Evolutionary conservation across 306 rosid genomes (phyloP).

Genomic region (Luffa acutangula): DNA sequence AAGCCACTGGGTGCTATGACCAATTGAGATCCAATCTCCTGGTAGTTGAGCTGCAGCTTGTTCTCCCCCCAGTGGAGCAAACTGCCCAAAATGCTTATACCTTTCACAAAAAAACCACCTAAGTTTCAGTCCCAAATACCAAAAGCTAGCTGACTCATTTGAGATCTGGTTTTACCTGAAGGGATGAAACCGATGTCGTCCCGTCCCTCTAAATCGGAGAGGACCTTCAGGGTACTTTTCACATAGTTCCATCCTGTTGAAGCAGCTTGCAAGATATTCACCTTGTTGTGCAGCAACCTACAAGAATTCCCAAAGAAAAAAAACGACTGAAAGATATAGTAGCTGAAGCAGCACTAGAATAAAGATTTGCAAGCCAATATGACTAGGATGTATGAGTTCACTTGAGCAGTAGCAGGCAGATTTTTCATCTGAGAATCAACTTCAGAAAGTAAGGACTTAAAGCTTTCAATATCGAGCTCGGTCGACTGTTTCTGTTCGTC

Average conservation of each 20-base stretch:
- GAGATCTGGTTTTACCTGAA: slow-evolving; percentile 27
- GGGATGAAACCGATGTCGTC: slow-evolving; percentile 64
- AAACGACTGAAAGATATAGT: background rate
- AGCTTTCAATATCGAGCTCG: slow-evolving; percentile 49
- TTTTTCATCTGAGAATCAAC: slow-evolving; percentile 71
- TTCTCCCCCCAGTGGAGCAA: slow-evolving; percentile 92
- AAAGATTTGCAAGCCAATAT: background rate
- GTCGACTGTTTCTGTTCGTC: slow-evolving; percentile 28
- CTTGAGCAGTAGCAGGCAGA: slow-evolving; percentile 87
- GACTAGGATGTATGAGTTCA: slow-evolving; percentile 3
- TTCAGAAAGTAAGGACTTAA: slow-evolving; percentile 43
- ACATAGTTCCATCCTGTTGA: slow-evolving; percentile 26
- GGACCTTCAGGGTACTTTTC: slow-evolving; percentile 71
- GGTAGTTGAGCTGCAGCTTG: slow-evolving; percentile 81
- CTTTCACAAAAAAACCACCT: slow-evolving; percentile 19
- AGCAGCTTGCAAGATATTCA: slow-evolving; percentile 55
- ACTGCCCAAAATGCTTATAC: slow-evolving; percentile 77
- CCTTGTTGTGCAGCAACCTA: slow-evolving; percentile 92
- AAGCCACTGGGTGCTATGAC: slow-evolving; percentile 72
- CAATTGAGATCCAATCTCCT: slow-evolving; percentile 80
- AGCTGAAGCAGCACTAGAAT: background rate
- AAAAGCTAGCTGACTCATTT: background rate
- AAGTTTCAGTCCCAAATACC: background rate
- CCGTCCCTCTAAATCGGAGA: slow-evolving; percentile 41
- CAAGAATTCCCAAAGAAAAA: background rate